These are phyloP conservation scores for Epichloe glyceriae DNA, from an alignment of 2,329 filamentous ascomycete species.

Conservation along the genomic window DNA sequence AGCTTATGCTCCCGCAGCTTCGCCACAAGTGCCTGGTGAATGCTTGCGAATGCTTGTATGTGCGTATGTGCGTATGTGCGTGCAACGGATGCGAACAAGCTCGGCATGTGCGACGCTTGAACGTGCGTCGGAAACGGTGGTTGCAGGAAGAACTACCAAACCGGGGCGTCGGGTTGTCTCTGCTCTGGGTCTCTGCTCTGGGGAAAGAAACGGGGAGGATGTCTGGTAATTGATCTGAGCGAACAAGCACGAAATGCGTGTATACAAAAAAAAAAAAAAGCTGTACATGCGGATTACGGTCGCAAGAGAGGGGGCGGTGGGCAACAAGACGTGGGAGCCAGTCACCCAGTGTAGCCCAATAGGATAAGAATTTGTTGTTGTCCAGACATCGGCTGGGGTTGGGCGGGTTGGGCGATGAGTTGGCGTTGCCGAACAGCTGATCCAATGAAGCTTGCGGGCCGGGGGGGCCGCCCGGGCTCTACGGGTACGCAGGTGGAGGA, in stretches of 20 bases:
- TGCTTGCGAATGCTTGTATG: neutral
- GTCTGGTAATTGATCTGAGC: neutral
- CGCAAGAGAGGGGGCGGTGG: neutral
- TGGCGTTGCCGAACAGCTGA: constrained; percentile 24
- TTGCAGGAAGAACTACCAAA: neutral
- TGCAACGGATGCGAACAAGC: neutral
- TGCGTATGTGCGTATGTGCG: neutral
- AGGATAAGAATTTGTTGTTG: constrained; percentile 3
- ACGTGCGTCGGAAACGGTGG: neutral
- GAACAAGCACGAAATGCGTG: too few species aligned
- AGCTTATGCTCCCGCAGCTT: neutral
- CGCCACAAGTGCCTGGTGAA: neutral
- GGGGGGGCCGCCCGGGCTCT: constrained; percentile 11
- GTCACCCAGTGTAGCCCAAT: neutral
- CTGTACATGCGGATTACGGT: too few species aligned
- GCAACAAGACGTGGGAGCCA: neutral
- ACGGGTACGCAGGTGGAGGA: constrained; percentile 6
- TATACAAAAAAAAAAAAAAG: too few species aligned
- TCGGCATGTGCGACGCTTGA: neutral
- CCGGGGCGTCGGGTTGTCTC: neutral
- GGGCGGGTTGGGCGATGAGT: constrained; percentile 22
- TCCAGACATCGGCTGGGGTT: constrained; percentile 8
- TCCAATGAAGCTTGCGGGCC: constrained; percentile 21
- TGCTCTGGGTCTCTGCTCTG: neutral
- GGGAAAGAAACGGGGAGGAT: neutral